phyloP scores from a whole-genome alignment of 306 rosid species.

The Malus sieversii region DNA sequence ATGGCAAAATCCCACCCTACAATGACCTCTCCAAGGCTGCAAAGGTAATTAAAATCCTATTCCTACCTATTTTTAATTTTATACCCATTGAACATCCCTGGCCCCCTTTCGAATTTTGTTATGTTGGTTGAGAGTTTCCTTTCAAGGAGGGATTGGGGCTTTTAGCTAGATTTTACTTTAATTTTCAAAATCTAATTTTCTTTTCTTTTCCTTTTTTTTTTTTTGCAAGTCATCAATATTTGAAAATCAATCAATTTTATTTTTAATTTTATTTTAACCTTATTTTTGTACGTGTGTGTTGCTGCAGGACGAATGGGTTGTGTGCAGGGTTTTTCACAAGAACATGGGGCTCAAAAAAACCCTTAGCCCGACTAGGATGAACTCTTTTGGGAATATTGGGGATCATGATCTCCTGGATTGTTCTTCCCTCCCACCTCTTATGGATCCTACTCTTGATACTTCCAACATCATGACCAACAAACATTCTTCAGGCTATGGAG shows the following conservation, averaged over 20 bases:
- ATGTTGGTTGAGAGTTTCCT: conserved; percentile 41
- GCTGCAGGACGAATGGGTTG: conserved; percentile 91
- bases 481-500: neutral
- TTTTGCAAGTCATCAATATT: neutral
- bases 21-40: conserved; percentile 44
- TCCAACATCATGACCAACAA: neutral
- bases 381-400: conserved; percentile 34
- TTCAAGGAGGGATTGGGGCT: conserved; percentile 16
- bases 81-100: no score
- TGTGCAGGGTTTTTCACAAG: conserved; percentile 74
- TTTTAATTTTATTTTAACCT: neutral
- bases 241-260: neutral
- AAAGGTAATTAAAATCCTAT: conserved; percentile 17
- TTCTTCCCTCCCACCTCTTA: conserved; percentile 72
- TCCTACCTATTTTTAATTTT: no score
- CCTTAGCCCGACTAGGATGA: conserved; percentile 26
- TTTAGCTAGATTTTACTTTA: neutral
- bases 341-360: conserved; percentile 35
- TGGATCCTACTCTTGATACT: conserved; percentile 29
- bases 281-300: neutral
- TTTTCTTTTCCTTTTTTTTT: conserved; percentile 6
- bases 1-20: conserved; percentile 41
- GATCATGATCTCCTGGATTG: conserved; percentile 35
- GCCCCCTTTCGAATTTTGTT: neutral
- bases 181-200: neutral